phyloP scores from a whole-genome alignment of 2,329 filamentous ascomycete species.

The Cordyceps fumosorosea region DNA sequence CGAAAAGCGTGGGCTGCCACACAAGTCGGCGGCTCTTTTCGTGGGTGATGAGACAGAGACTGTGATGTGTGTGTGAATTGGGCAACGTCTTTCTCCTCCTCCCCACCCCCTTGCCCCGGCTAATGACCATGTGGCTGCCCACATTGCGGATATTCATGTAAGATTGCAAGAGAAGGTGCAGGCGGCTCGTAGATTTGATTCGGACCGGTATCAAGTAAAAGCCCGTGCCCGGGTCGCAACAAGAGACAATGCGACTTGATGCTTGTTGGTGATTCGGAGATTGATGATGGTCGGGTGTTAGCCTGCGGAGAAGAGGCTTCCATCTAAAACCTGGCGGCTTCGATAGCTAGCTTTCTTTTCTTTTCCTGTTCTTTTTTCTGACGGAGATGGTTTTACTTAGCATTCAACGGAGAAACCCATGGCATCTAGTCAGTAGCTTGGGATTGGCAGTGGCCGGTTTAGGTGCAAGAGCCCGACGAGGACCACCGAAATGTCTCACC shows the following conservation, averaged over 20 bases:
- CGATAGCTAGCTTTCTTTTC: neutral
- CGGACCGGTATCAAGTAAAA: neutral
- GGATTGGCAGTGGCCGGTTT: neutral
- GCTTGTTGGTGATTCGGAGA: neutral
- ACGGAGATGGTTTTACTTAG: neutral
- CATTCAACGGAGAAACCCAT: neutral
- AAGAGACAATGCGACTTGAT: neutral
- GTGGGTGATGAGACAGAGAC: neutral
- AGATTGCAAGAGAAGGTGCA: neutral
- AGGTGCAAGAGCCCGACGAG: constrained; percentile 3
- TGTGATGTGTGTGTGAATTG: neutral
- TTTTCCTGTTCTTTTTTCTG: neutral
- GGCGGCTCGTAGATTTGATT: neutral
- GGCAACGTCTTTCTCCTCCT: neutral
- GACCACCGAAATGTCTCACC: constrained; percentile 10
- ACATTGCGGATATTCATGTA: neutral
- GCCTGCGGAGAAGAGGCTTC: neutral
- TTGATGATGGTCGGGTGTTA: neutral
- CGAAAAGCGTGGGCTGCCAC: neutral
- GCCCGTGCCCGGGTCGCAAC: neutral
- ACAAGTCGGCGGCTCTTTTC: neutral
- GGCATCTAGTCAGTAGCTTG: neutral
- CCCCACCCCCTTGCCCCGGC: neutral
- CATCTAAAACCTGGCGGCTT: neutral
- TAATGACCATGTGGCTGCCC: constrained; percentile 2